Percentiles rank a stretch among this genome's conserved stretches.
Evolutionary conservation across 1,284 basidiomycete genomes (phyloP).

Genomic region (Taiwanofungus camphoratus): DNA sequence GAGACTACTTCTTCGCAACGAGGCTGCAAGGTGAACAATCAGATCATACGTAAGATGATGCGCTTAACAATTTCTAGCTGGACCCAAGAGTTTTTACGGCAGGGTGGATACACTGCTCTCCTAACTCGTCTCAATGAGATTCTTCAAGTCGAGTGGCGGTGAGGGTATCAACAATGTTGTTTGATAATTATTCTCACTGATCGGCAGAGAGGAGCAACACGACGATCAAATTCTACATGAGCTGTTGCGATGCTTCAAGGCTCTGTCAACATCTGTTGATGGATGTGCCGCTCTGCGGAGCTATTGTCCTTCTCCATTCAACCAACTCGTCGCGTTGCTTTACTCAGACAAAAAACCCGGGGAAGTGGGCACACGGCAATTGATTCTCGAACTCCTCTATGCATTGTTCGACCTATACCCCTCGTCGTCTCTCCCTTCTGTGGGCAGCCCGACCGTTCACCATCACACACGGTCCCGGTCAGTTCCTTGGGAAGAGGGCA

Average conservation of each 20-base stretch:
- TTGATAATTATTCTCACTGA: background rate
- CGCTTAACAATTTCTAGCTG: conserved; percentile 48
- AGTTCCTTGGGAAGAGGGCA: conserved; percentile 23
- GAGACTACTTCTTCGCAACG: conserved; percentile 77
- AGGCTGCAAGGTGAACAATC: conserved; percentile 63
- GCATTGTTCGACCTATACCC: conserved; percentile 84
- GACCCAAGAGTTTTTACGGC: conserved; percentile 85
- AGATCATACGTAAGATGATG: background rate
- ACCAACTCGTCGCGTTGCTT: conserved; percentile 75
- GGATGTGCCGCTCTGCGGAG: conserved; percentile 79
- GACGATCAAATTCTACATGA: conserved; percentile 94
- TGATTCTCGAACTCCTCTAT: conserved; percentile 83
- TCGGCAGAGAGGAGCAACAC: conserved; percentile 89
- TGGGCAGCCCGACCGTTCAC: conserved; percentile 17
- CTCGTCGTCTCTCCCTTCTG: conserved; percentile 50
- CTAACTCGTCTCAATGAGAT: conserved; percentile 88
- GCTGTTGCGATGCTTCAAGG: conserved; percentile 90
- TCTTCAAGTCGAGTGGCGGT: conserved; percentile 95
- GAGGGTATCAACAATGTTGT: conserved; percentile 22
- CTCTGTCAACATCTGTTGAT: conserved; percentile 84
- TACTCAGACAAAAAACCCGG: conserved; percentile 98
- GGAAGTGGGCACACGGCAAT: conserved; percentile 83
- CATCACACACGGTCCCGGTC: conserved; percentile 24
- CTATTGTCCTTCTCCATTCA: conserved; percentile 82
- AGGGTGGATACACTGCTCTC: conserved; percentile 83